These are phyloP conservation scores for Nitzschia sp. DNA, from an alignment of 108 stramenopile genomes.

Conservation along the genomic window DNA sequence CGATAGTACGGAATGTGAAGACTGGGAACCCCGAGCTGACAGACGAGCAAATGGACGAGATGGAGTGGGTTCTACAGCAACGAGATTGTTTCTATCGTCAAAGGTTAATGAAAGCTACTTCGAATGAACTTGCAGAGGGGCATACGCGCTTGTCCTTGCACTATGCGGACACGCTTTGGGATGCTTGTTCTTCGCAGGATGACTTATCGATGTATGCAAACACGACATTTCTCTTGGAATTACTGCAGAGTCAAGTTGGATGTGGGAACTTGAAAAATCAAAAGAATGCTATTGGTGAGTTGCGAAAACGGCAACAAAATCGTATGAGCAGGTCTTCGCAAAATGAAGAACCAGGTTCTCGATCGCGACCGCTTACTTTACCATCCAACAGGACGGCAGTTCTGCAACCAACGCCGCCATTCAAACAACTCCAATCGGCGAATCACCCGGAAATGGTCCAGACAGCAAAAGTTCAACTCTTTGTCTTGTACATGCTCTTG, in stretches of 20 bases:
- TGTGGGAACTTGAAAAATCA: background rate
- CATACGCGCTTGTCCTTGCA: constrained; percentile 1
- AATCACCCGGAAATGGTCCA: too few species aligned
- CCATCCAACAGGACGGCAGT: background rate
- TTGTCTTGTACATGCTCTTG: background rate
- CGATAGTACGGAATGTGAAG: constrained; percentile 16
- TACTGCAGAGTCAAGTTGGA: constrained; percentile 22
- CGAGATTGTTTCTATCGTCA: constrained; percentile 24
- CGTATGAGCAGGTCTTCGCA: background rate
- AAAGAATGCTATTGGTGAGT: background rate
- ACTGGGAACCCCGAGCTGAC: constrained; percentile 24
- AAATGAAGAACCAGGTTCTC: background rate
- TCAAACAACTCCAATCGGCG: background rate
- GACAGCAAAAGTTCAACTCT: background rate
- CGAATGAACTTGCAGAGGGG: background rate
- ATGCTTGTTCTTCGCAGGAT: background rate
- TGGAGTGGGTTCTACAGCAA: constrained; percentile 24
- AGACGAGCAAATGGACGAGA: background rate
- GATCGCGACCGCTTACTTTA: background rate
- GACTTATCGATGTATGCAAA: background rate
- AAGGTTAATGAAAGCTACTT: background rate
- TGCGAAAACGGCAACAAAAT: too few species aligned
- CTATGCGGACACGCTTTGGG: constrained; percentile 10
- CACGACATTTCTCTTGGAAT: constrained; percentile 15
- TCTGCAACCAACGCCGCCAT: background rate